Evolutionary conservation across 345 rosid genomes (phyloP).

Genomic region (Eutrema heterophyllum): DNA sequence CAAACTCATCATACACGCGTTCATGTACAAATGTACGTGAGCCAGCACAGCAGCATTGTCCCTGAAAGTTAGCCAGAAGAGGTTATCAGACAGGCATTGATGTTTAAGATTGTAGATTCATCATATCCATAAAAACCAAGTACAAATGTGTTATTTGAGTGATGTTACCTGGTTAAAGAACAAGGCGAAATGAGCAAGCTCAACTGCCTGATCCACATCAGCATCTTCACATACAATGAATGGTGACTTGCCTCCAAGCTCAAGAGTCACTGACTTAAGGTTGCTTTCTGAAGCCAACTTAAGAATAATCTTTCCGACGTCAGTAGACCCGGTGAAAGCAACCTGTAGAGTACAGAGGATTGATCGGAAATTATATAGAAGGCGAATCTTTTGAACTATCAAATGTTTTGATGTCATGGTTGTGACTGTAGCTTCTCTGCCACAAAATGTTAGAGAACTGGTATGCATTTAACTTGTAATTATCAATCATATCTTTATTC

Average conservation of each 20-base stretch:
- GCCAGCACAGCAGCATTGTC: constrained; percentile 95
- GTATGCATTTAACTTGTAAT: too few species aligned
- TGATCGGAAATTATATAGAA: not conserved
- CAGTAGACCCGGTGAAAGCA: constrained; percentile 93
- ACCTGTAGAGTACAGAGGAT: constrained; percentile 47
- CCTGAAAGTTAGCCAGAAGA: constrained; percentile 40
- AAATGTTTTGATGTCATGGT: not conserved
- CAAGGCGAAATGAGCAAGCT: constrained; percentile 73
- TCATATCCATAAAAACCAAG: not conserved
- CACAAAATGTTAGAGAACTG: not conserved
- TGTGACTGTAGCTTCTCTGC: not conserved
- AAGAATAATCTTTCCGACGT: constrained; percentile 62
- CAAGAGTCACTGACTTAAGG: constrained; percentile 87
- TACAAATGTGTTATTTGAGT: not conserved
- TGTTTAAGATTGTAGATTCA: not conserved
- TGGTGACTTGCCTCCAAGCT: constrained; percentile 98
- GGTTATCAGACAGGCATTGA: not conserved
- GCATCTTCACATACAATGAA: constrained; percentile 95
- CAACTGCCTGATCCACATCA: constrained; percentile 83
- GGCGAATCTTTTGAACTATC: not conserved
- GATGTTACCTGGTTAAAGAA: constrained; percentile 85
- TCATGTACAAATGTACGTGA: constrained; percentile 96
- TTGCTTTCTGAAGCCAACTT: constrained; percentile 75
- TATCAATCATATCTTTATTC: not conserved
- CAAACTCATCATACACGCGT: constrained; percentile 69